Conservation (phyloP, 108 stramenopile species). For the Nitzschia putrida region DNA sequence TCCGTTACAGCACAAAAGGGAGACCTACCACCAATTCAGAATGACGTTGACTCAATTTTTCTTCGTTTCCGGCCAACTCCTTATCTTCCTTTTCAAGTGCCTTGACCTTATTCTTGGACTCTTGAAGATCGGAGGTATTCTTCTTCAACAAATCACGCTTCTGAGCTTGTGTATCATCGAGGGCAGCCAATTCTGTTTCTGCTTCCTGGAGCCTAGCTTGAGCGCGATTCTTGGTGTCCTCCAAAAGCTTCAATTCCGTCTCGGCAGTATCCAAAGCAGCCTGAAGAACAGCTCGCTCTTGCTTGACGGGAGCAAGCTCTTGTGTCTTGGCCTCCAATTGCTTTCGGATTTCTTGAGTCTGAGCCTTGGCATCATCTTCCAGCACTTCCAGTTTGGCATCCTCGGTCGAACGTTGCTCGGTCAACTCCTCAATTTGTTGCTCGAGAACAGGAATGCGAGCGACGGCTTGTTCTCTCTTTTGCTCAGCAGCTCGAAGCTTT, state of each 20-base stretch:
- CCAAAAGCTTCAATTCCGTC: conserved; percentile 81
- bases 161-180: conserved; percentile 56
- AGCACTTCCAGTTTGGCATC: conserved; percentile 77
- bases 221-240: conserved; percentile 71
- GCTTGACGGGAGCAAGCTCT: conserved; percentile 80
- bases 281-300: conserved; percentile 77
- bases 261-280: conserved; percentile 77
- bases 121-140: conserved; percentile 47
- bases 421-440: conserved; percentile 47
- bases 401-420: conserved; percentile 52
- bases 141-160: conserved; percentile 55
- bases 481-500: conserved; percentile 52
- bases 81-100: conserved; percentile 58
- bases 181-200: conserved; percentile 69
- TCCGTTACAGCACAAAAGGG: not conserved
- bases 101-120: conserved; percentile 50
- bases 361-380: conserved; percentile 70
- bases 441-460: conserved; percentile 73
- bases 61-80: conserved; percentile 54
- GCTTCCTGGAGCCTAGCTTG: conserved; percentile 72
- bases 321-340: conserved; percentile 88
- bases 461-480: conserved; percentile 57
- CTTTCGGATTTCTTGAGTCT: conserved; percentile 79
- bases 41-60: conserved; percentile 48
- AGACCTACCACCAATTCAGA: conserved; percentile 63